Percentiles rank a stretch among this genome's conserved stretches.
Evolutionary conservation across 2,329 filamentous ascomycete species (phyloP).

Genomic region (Tothia fuscella): DNA sequence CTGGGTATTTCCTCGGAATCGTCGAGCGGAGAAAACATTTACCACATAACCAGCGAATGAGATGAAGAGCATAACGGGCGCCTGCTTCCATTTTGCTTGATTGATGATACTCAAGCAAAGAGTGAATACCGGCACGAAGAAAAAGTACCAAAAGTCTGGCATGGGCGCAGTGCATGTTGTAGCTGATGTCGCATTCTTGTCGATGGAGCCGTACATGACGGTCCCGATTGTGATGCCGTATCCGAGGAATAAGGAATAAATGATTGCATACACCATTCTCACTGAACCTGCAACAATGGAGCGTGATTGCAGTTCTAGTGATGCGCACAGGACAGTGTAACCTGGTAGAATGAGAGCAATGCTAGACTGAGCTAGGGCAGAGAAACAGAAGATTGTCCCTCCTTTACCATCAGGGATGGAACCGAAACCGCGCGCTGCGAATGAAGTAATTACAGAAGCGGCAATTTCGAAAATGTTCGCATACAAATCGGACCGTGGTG

Average conservation of each 20-base stretch:
- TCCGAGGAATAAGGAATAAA: conserved; percentile 40
- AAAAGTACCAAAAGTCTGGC: conserved; percentile 46
- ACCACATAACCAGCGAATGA: conserved; percentile 62
- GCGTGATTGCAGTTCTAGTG: conserved; percentile 36
- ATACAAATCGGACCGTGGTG: conserved; percentile 62
- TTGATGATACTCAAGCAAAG: conserved; percentile 67
- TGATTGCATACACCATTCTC: conserved; percentile 41
- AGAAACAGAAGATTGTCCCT: conserved; percentile 37
- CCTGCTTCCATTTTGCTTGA: conserved; percentile 68
- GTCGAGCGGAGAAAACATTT: conserved; percentile 58
- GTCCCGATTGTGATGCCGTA: conserved; percentile 41
- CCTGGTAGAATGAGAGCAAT: conserved; percentile 40
- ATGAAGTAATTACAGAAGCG: conserved; percentile 37
- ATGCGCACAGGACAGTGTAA: conserved; percentile 39
- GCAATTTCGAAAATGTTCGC: conserved; percentile 39
- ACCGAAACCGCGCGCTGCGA: conserved; percentile 37
- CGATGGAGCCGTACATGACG: conserved; percentile 36
- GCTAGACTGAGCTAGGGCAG: conserved; percentile 37
- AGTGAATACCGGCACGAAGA: conserved; percentile 64
- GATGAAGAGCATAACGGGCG: conserved; percentile 64
- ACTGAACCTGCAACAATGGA: conserved; percentile 39
- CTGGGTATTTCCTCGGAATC: conserved; percentile 58
- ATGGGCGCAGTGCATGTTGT: conserved; percentile 35
- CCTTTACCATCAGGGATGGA: conserved; percentile 28
- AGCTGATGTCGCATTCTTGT: conserved; percentile 32